These are phyloP conservation scores for Penicillium sp. DNA, from an alignment of 2,329 filamentous ascomycete genomes.

Conservation along the genomic window DNA sequence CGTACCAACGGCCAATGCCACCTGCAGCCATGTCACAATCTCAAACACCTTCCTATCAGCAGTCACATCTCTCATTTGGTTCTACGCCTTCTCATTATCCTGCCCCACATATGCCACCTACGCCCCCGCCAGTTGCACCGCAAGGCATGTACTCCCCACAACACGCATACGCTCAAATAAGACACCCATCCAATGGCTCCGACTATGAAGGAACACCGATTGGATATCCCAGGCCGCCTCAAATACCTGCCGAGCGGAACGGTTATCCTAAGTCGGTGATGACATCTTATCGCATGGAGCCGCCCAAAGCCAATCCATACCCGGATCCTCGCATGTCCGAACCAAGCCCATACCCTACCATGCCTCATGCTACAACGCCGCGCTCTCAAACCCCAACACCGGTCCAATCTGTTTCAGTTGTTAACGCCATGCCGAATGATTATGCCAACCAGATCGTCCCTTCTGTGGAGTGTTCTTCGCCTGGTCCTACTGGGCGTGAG, in stretches of 20 bases:
- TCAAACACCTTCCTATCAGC: slow-evolving; percentile 35
- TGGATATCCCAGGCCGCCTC: slow-evolving; percentile 23
- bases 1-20: slow-evolving; percentile 35
- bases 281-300: slow-evolving; percentile 31
- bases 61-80: slow-evolving; percentile 45
- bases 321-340: slow-evolving; percentile 39
- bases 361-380: slow-evolving; percentile 25
- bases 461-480: slow-evolving; percentile 23
- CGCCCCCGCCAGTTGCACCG: slow-evolving; percentile 41
- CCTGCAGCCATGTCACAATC: slow-evolving; percentile 40
- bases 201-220: slow-evolving; percentile 32
- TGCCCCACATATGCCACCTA: slow-evolving; percentile 41
- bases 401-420: slow-evolving; percentile 33
- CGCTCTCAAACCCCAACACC: slow-evolving; percentile 28
- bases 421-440: slow-evolving; percentile 36
- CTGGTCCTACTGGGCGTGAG: slow-evolving; percentile 22
- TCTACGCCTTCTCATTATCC: slow-evolving; percentile 42
- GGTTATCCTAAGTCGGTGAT: slow-evolving; percentile 29
- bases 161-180: slow-evolving; percentile 31
- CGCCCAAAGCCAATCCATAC: slow-evolving; percentile 29
- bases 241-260: slow-evolving; percentile 20
- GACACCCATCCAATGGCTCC: slow-evolving; percentile 32
- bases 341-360: slow-evolving; percentile 41
- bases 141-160: slow-evolving; percentile 36
- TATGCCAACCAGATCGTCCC: slow-evolving; percentile 22